Evolutionary conservation across 305 asterid genomes (phyloP), one percentile per base, ranked within the genome.

Genomic region (Fraxinus baroniana): DNA sequence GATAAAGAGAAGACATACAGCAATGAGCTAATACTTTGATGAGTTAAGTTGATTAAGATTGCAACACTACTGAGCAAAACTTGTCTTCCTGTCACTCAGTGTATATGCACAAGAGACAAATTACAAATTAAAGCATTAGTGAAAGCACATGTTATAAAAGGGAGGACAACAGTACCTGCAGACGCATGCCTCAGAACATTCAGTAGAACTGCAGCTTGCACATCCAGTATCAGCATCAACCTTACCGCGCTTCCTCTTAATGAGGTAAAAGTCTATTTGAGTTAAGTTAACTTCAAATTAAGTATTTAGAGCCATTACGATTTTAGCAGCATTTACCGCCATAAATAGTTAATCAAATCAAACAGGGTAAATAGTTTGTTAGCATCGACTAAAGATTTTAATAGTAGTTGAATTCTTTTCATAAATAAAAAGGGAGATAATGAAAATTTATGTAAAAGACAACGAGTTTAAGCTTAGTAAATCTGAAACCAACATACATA

Each of bases 201-300:
- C 87, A 71, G 90, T 81, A 49, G 95, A 87, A 76, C 86, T 81
- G 92, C 98, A 94, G 89, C 77, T 84, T 71, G 94, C 89, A 93
- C 99, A 96, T 89, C 99, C 99, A 81, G 82, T 87, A 86, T 94
- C 98, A 80, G 90, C 89, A 78, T 77, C 94, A 60, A 77, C 49
- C 44, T 83, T 79, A 62, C 84, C 91, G 78, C 93, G 97, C 91
- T 88, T 92, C 90, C 87, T 96, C 92, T 94, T 94, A 76, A 94
- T 87, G 74, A 93, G 94, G 85, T 94, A 92, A 39, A 90, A 81
- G 88, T 96, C 99, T 94, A 84, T 73, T 86, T 76, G 46, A 81
- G 95, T 92, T 90, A 93, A 95, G 97, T 79, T 41, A 57, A 62
- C 28, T 46, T 0, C 24, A 49, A 76, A 74, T 18, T 55, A 80